Conservation (phyloP, 2,329 filamentous ascomycete species). For the Verticillium alfalfae region DNA sequence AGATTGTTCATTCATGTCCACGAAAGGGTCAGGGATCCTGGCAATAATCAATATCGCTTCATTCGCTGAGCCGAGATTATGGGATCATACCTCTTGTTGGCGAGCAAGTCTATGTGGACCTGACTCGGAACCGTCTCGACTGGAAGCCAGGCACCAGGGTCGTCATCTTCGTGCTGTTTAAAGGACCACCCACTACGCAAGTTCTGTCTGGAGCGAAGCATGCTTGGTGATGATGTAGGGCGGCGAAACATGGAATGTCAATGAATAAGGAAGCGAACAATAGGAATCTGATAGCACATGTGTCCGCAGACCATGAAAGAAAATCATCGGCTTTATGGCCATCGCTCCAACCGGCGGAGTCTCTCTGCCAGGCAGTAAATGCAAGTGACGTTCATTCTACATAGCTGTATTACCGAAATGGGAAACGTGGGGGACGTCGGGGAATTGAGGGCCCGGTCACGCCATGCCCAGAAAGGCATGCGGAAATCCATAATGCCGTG, state of each 20-base stretch:
- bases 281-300: no score
- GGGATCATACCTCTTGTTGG: constrained; percentile 22
- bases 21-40: constrained; percentile 50
- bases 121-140: constrained; percentile 27
- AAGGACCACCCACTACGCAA: constrained; percentile 18
- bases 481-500: background rate
- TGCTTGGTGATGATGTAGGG: background rate
- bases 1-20: constrained; percentile 55
- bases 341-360: no score
- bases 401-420: background rate
- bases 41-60: background rate
- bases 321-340: no score
- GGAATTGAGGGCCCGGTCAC: background rate
- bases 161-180: constrained; percentile 14
- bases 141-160: constrained; percentile 23
- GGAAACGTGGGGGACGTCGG: background rate
- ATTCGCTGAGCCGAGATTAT: background rate
- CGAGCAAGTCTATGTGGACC: constrained; percentile 30
- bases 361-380: no score
- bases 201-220: constrained; percentile 1
- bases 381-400: background rate
- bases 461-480: background rate
- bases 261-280: no score
- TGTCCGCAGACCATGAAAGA: no score
- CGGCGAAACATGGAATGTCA: background rate